Evolutionary conservation across 441 rosid genomes (phyloP).

Genomic region (Arabidopsis lyrata): DNA sequence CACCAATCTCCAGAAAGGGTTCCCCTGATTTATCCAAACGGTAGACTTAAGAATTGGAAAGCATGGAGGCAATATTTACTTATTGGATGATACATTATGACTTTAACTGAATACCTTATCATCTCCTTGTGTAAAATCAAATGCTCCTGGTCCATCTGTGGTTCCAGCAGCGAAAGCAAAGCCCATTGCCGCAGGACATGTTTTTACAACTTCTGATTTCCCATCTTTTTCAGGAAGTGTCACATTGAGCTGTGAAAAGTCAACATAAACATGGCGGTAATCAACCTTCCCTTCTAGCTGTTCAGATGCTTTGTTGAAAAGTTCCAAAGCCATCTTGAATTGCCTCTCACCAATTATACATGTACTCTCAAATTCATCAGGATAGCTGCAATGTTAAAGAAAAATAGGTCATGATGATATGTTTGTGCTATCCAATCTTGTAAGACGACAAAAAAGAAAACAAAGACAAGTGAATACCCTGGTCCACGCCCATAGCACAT

Average conservation of each 20-base stretch:
- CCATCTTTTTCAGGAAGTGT: constrained; percentile 63
- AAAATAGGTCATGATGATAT: constrained; percentile 30
- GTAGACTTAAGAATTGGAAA: constrained; percentile 21
- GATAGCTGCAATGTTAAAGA: constrained; percentile 61
- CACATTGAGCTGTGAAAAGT: constrained; percentile 86
- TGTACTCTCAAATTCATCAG: constrained; percentile 97
- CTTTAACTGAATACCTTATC: constrained; percentile 58
- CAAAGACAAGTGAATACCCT: constrained; percentile 61
- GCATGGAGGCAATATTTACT: constrained; percentile 23
- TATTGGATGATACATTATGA: constrained; percentile 20
- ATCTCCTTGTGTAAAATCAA: constrained; percentile 98
- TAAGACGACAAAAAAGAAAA: constrained; percentile 1
- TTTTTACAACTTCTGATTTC: constrained; percentile 70
- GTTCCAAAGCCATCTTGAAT: constrained; percentile 77
- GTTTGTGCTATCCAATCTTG: constrained; percentile 14
- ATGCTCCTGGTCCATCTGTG: constrained; percentile 98
- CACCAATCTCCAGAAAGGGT: constrained; percentile 87
- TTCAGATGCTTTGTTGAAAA: constrained; percentile 83
- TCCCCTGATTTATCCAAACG: constrained; percentile 64
- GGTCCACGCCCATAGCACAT: constrained; percentile 96
- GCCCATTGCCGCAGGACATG: constrained; percentile 98
- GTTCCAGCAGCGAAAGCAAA: constrained; percentile 98
- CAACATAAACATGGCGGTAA: constrained; percentile 72
- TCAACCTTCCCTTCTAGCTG: constrained; percentile 76
- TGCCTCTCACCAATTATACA: constrained; percentile 91